Evolutionary conservation across 1,284 basidiomycete species (phyloP).

Genomic region (Trichosporon asahii): DNA sequence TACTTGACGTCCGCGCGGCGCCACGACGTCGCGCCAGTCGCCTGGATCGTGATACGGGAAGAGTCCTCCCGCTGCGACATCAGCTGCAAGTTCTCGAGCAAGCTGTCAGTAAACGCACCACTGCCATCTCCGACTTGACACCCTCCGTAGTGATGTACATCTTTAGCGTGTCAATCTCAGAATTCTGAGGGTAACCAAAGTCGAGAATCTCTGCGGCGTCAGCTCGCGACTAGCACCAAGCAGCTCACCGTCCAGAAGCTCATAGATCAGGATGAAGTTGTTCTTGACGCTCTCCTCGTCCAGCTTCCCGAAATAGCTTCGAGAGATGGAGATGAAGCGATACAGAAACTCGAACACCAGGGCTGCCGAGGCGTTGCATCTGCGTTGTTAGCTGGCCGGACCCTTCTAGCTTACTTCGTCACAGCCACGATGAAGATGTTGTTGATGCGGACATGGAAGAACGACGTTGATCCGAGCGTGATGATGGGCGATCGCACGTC

Average conservation of each 20-base stretch:
- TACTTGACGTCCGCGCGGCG: slow-evolving; percentile 91
- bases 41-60: slow-evolving; percentile 92
- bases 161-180: slow-evolving; percentile 95
- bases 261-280: slow-evolving; percentile 96
- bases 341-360: slow-evolving; percentile 98
- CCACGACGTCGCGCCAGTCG: slow-evolving; percentile 93
- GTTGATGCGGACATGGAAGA: slow-evolving; percentile 94
- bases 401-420: slow-evolving; percentile 67
- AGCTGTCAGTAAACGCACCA: slow-evolving; percentile 57
- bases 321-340: slow-evolving; percentile 87
- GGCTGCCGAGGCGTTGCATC: slow-evolving; percentile 94
- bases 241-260: slow-evolving; percentile 80
- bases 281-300: slow-evolving; percentile 98
- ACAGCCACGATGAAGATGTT: slow-evolving; percentile 93
- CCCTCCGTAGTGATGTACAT: slow-evolving; percentile 98
- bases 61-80: slow-evolving; percentile 74
- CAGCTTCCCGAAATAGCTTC: slow-evolving; percentile 94
- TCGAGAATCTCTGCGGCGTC: slow-evolving; percentile 79
- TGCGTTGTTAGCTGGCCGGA: slow-evolving; percentile 41
- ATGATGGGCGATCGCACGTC: slow-evolving; percentile 96
- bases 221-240: background rate
- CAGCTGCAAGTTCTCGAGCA: background rate
- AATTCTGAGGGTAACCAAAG: slow-evolving; percentile 99
- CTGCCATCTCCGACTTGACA: slow-evolving; percentile 73
- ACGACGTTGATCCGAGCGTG: slow-evolving; percentile 93